These are phyloP conservation scores for Hemisphaericaspora nanyangensis DNA, from an alignment of 805 yeast genomes.

Conservation along the genomic window DNA sequence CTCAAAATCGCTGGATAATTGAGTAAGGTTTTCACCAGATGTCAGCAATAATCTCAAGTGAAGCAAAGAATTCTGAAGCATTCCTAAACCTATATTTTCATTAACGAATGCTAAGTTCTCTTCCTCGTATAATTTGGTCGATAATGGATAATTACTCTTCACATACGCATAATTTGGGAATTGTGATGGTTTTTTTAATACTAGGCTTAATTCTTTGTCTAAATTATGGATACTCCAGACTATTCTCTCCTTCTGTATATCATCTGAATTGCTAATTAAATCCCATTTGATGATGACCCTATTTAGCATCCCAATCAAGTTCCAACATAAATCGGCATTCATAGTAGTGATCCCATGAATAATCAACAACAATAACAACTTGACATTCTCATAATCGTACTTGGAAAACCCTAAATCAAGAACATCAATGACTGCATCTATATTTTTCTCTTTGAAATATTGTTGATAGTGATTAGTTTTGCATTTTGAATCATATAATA, in stretches of 20 bases:
- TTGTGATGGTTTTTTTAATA: constrained; percentile 33
- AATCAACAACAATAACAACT: constrained; percentile 27
- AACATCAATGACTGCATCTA: constrained; percentile 32
- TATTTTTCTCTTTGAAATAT: constrained; percentile 28
- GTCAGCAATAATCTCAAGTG: constrained; percentile 5
- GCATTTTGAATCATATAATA: constrained; percentile 28
- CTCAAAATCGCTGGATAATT: constrained; percentile 30
- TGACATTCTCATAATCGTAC: constrained; percentile 22
- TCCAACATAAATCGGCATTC: constrained; percentile 29
- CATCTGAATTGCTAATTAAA: constrained; percentile 13
- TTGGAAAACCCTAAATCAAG: constrained; percentile 23
- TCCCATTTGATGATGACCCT: constrained; percentile 22
- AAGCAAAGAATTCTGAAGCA: constrained; percentile 24
- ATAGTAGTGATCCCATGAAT: constrained; percentile 28
- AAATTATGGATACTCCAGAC: constrained; percentile 38
- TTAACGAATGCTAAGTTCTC: constrained; percentile 18
- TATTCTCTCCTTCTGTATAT: constrained; percentile 13
- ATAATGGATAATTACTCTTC: constrained; percentile 12
- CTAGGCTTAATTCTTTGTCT: constrained; percentile 36
- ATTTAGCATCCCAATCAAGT: constrained; percentile 30
- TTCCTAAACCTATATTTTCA: constrained; percentile 11
- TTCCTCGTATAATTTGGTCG: constrained; percentile 13
- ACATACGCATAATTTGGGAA: constrained; percentile 24
- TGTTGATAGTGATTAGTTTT: constrained; percentile 18
- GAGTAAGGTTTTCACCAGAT: constrained; percentile 8